Conservation (phyloP, 331 rosid genomes). For the Telfairia occidentalis region DNA sequence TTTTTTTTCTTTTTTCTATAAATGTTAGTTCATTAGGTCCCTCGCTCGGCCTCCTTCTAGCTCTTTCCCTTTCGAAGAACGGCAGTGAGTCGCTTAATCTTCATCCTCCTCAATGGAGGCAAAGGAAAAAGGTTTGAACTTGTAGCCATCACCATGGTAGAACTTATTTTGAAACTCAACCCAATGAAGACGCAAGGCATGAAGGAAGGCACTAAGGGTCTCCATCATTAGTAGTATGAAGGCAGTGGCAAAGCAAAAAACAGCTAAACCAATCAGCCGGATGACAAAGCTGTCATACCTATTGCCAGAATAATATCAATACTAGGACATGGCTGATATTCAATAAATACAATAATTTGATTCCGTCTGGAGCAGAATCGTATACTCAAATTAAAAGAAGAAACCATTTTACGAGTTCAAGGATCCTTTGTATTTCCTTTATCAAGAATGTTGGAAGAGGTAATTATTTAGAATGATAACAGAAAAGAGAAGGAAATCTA, state of each 20-base stretch:
- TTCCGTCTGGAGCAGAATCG: background rate
- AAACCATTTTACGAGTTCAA: background rate
- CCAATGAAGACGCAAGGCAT: conserved; percentile 99
- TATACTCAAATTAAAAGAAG: background rate
- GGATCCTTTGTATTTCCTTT: background rate
- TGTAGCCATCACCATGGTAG: conserved; percentile 91
- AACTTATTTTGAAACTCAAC: conserved; percentile 93
- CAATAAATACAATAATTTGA: background rate
- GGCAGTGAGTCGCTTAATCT: conserved; percentile 30
- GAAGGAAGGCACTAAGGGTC: conserved; percentile 95
- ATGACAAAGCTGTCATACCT: conserved; percentile 75
- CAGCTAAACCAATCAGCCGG: conserved; percentile 77
- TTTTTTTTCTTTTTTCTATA: conserved; percentile 3
- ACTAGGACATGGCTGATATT: background rate
- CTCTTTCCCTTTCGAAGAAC: conserved; percentile 4
- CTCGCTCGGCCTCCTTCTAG: conserved; percentile 6
- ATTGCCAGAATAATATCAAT: conserved; percentile 18
- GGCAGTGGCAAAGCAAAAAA: conserved; percentile 92
- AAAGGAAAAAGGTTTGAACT: conserved; percentile 89
- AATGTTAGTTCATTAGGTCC: conserved; percentile 21
- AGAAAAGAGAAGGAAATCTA: conserved; percentile 12
- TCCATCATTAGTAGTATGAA: conserved; percentile 99
- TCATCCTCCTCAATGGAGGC: conserved; percentile 68
- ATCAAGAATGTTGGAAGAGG: background rate
- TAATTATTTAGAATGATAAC: background rate